Conservation (phyloP, 2,329 filamentous ascomycete species). For the Hypoxylon sp. region DNA sequence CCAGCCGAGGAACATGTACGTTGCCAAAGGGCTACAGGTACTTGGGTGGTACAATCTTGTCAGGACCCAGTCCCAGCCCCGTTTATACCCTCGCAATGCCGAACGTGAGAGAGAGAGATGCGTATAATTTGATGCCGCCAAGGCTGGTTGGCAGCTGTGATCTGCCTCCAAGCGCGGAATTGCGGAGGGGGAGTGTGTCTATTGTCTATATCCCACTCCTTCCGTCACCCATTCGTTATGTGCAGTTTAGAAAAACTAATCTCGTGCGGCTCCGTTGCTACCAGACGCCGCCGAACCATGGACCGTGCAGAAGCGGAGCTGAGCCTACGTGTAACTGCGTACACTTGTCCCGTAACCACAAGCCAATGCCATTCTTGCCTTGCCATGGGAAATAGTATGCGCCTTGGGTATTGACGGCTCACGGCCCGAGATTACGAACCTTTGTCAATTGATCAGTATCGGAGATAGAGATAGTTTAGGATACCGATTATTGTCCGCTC, state of each 20-base stretch:
- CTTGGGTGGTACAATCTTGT: constrained; percentile 29
- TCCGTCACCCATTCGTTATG: constrained; percentile 9
- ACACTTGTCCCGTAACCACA: constrained; percentile 15
- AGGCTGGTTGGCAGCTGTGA: constrained; percentile 24
- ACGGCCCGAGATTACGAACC: constrained; percentile 16
- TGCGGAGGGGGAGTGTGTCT: constrained; percentile 18
- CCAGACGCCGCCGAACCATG: constrained; percentile 33
- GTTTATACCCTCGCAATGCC: constrained; percentile 21
- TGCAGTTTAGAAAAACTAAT: constrained; percentile 9
- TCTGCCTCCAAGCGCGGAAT: constrained; percentile 10
- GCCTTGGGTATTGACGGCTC: constrained; percentile 18
- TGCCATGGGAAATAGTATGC: constrained; percentile 25
- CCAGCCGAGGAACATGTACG: constrained; percentile 10
- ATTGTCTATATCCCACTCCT: constrained; percentile 10
- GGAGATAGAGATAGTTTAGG: constrained; percentile 1
- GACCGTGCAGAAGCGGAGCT: constrained; percentile 24
- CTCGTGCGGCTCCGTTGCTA: constrained; percentile 36
- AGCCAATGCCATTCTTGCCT: constrained; percentile 7
- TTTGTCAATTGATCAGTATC: not conserved
- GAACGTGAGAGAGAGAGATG: constrained; percentile 17
- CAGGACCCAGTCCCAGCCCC: constrained; percentile 21
- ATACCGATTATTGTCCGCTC: constrained; percentile 5
- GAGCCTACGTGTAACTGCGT: constrained; percentile 31
- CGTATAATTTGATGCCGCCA: constrained; percentile 13
- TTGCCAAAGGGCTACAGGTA: constrained; percentile 15